A percentile compares a stretch with the other conserved stretches of the same genome.
Conservation (phyloP, 2,329 filamentous ascomycete species). For the Colletotrichum brevisporum region DNA sequence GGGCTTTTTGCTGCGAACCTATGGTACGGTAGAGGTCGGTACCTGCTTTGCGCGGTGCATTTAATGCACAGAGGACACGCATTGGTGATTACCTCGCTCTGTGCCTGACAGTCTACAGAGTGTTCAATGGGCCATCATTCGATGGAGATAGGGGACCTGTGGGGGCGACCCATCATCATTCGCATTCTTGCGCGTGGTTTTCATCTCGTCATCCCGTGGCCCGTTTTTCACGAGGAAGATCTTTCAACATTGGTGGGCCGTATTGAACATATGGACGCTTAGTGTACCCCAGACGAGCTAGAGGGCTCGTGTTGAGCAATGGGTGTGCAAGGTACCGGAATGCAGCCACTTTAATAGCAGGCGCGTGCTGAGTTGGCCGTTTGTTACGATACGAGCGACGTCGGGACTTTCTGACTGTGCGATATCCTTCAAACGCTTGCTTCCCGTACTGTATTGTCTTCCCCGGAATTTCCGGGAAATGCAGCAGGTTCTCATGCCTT, state of each 20-base stretch:
- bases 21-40: no score
- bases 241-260: slow-evolving; percentile 12
- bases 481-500: slow-evolving; percentile 20
- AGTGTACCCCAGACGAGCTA: slow-evolving; percentile 24
- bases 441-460: slow-evolving; percentile 5
- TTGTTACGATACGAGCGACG: slow-evolving; percentile 34
- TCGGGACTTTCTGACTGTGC: not conserved
- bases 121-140: not conserved
- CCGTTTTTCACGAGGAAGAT: slow-evolving; percentile 25
- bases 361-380: slow-evolving; percentile 15
- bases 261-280: slow-evolving; percentile 6
- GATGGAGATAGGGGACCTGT: slow-evolving; percentile 13
- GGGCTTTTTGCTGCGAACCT: slow-evolving; percentile 14
- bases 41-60: no score
- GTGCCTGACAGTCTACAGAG: slow-evolving; percentile 2
- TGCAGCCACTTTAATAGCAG: slow-evolving; percentile 31
- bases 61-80: not conserved
- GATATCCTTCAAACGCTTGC: not conserved
- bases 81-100: not conserved
- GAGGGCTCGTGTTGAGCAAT: slow-evolving; percentile 35
- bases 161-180: slow-evolving; percentile 19
- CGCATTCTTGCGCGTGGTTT: slow-evolving; percentile 24
- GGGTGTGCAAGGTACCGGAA: slow-evolving; percentile 16
- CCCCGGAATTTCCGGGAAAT: slow-evolving; percentile 10
- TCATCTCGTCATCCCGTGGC: slow-evolving; percentile 9